Base-by-base conservation (phyloP, 1,139 yeast species). In the Meyerozyma sp. region DNA sequence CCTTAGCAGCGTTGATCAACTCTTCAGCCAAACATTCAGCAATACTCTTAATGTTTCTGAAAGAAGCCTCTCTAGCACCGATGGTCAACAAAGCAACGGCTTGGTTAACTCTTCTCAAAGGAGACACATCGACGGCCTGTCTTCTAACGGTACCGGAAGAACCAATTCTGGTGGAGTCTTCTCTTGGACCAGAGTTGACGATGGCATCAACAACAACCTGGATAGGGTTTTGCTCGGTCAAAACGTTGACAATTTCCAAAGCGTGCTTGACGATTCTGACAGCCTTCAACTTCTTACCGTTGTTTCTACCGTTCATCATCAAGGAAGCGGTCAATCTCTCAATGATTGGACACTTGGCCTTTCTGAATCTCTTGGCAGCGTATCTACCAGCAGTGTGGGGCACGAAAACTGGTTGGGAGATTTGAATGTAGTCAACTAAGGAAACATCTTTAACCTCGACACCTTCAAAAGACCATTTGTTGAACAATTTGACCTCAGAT, bases 291-390 rank as follows among this genome's bases (percentile, higher is more conserved):
- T 94, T 94, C 85, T 94, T 94, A 85, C 99, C 99, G 85, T 94
- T 94, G 94, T 94, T 94, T 84, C 98, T 93, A 82, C 99, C 99
- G 85, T 94, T 90, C 98, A 94, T 94, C 98, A 94, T 94, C 72
- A 94, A 82, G 57, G 98, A 87, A 93, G 93, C 93, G 79, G 98
- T 91, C 74, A 94, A 84, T 84, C 99, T 93, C 84, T 94, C 99
- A 64, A 94, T 76, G 73, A 94, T 84, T 69, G 98, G 98, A 81
- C 97, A 91, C 84, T 93, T 98, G 61, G 98, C 95, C 87, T 94
- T 94, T 86, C 98, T 91, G 88, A 94, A 94, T 81, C 98, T 91
- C 89, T 93, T 93, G 79, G 90, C 75, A 68, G 98, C 98, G 81
- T 91, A 94, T 79, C 97, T 91, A 75, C 98, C 98, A 64, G 98